Percentiles rank a stretch among this genome's conserved stretches.
Evolutionary conservation across 331 rosid species (phyloP).

Genomic region (Stylosanthes scabra): DNA sequence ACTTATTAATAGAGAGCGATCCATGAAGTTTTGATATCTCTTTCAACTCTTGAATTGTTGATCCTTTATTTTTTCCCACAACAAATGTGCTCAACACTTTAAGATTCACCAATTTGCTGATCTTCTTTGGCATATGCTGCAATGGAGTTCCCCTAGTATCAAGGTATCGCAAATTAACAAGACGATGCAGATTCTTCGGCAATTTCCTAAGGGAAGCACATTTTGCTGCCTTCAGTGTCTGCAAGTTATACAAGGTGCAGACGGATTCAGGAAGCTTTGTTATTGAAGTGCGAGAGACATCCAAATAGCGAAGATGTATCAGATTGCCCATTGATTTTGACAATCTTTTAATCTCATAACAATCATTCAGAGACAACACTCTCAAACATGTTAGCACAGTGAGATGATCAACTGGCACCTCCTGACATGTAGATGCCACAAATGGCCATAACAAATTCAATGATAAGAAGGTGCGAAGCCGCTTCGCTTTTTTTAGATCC

Average conservation of each 20-base stretch:
- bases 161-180: slow-evolving; percentile 25
- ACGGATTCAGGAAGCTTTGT: neutral
- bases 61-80: slow-evolving; percentile 22
- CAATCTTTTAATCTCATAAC: neutral
- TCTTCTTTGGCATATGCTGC: slow-evolving; percentile 12
- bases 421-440: slow-evolving; percentile 1
- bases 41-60: slow-evolving; percentile 12
- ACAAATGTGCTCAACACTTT: slow-evolving; percentile 20
- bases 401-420: slow-evolving; percentile 12
- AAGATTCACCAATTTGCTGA: slow-evolving; percentile 23
- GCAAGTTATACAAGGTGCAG: slow-evolving; percentile 27
- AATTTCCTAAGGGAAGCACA: neutral
- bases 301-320: slow-evolving; percentile 22
- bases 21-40: neutral
- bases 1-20: neutral
- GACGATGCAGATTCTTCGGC: neutral
- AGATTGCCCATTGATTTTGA: slow-evolving; percentile 16
- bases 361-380: slow-evolving; percentile 19
- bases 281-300: slow-evolving; percentile 14
- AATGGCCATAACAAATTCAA: neutral
- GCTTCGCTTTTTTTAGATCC: neutral
- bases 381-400: slow-evolving; percentile 13
- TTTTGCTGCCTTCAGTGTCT: slow-evolving; percentile 4
- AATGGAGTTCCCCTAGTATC: neutral
- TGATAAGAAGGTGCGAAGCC: slow-evolving; percentile 6